Base-by-base conservation (phyloP, 169 alveolate species). In the Plasmodium cynomolgi region DNA sequence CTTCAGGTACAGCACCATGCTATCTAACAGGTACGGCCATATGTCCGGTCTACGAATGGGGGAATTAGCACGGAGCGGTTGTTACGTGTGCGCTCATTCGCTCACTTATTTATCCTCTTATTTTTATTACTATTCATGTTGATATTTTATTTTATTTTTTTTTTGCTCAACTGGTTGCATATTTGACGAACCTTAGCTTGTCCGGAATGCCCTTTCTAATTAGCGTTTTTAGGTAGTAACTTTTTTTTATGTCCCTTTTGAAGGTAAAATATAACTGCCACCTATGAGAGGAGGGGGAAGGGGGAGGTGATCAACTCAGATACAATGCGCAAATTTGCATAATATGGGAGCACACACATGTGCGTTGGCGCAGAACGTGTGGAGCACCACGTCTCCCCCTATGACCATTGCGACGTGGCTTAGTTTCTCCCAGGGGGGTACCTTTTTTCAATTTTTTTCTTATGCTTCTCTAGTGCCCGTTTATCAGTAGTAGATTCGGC, bases 171-270 rank as follows among this genome's bases (percentile, higher is more conserved):
- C 26, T 56, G 34, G 39, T 41, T 17, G 41, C 7, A 31, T 26
- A 33, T 29, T 15, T 58, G 41, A 50, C 72, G 77, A 17, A 96
- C 97, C 97, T 84, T 75, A 91, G 93, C 39, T 96, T 93, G 71
- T 96, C 97, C 44, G 97, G 97, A 39, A 96, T 94, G 23, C 97
- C 97, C 88, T 96, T 96, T 82, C 97, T 83, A 72, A 96, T 94
- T 56, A 96, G 74, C 37, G 95, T 82, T 83, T 96, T 96, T 77
- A 95, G 68, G 47, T 81, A 92, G 47, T 80, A 58, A 39, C 73
- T 88, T 88, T 88, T 88, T 80, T 88, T 88, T 79, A 88, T 88
- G 50, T 88, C 94, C 73, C 90, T 88, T 81, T 81, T 77, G 72
- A 88, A 79, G 20, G 84, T 62, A 58, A 88, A 81, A 15, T 88